phyloP scores from a whole-genome alignment of 768 basidiomycete genomes.

The Boletus fagicola region DNA sequence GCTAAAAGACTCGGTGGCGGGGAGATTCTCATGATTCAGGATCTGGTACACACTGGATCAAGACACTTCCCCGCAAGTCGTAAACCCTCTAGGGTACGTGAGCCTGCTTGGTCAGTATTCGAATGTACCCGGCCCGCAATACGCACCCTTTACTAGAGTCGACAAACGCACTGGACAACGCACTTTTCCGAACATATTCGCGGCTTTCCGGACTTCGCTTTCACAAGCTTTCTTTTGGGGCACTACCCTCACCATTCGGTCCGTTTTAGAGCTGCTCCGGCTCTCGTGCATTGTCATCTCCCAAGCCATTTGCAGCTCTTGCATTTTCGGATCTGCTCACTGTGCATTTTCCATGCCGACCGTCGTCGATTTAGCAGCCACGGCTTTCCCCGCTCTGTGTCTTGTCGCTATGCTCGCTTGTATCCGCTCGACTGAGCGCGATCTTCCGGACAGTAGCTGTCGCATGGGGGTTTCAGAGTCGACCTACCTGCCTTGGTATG shows the following conservation, averaged over 20 bases:
- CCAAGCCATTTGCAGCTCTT: neutral
- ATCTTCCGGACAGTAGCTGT: neutral
- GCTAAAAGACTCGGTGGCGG: neutral
- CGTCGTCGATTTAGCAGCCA: neutral
- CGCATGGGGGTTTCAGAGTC: neutral
- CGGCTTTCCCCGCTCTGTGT: constrained; percentile 2
- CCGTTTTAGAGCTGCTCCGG: neutral
- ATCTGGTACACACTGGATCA: neutral
- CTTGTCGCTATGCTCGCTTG: neutral
- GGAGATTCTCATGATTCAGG: neutral
- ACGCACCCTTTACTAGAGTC: neutral
- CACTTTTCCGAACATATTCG: constrained; percentile 3
- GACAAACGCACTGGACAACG: constrained; percentile 2
- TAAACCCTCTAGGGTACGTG: constrained; percentile 3
- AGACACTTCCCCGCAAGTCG: neutral
- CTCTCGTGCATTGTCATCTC: constrained; percentile 8
- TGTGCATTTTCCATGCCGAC: constrained; percentile 1
- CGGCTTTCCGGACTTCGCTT: constrained; percentile 5
- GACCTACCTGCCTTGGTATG: neutral
- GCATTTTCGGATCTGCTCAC: neutral
- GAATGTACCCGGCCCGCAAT: neutral
- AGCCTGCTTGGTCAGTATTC: neutral
- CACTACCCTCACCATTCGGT: neutral
- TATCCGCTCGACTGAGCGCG: neutral
- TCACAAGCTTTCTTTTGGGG: constrained; percentile 2